Conservation (phyloP, 768 basidiomycete species). For the Amanita exitialis region DNA sequence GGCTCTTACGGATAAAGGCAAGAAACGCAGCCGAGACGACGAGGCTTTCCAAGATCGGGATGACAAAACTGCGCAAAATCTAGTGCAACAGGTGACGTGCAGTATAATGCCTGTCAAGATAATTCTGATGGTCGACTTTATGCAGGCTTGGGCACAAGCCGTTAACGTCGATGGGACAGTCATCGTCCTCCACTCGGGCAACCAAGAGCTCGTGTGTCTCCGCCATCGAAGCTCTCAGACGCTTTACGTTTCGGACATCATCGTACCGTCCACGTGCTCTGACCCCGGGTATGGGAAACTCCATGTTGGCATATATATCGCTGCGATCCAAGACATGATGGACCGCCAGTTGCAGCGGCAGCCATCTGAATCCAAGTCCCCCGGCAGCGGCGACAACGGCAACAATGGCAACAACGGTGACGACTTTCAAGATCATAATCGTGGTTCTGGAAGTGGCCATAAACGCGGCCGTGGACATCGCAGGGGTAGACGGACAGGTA, state of each 20-base stretch:
- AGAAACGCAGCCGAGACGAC: neutral
- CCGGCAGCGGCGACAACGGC: neutral
- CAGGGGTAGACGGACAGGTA: constrained; percentile 2
- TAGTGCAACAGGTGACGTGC: no score
- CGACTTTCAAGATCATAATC: neutral
- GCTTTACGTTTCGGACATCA: constrained; percentile 11
- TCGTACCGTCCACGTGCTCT: constrained; percentile 8
- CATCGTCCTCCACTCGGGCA: constrained; percentile 12
- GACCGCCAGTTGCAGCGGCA: constrained; percentile 11
- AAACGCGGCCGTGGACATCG: constrained; percentile 4
- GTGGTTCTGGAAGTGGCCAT: constrained; percentile 2
- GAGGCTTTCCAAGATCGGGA: constrained; percentile 1
- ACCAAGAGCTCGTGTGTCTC: constrained; percentile 11
- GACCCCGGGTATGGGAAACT: constrained; percentile 13
- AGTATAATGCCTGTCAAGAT: constrained; percentile 5
- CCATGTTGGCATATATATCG: constrained; percentile 12
- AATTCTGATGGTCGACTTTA: constrained; percentile 6
- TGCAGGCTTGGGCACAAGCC: constrained; percentile 13
- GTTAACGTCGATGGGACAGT: constrained; percentile 6
- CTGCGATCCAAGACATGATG: constrained; percentile 13
- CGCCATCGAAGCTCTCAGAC: constrained; percentile 13
- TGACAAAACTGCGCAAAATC: constrained; percentile 7
- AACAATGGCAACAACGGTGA: neutral
- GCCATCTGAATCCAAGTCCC: neutral
- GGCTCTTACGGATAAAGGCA: no score